Percentiles rank a stretch among this genome's conserved stretches.
These are phyloP conservation scores for Myxozyma lipomycoides DNA, from an alignment of 805 yeast genomes.

Conservation along the genomic window DNA sequence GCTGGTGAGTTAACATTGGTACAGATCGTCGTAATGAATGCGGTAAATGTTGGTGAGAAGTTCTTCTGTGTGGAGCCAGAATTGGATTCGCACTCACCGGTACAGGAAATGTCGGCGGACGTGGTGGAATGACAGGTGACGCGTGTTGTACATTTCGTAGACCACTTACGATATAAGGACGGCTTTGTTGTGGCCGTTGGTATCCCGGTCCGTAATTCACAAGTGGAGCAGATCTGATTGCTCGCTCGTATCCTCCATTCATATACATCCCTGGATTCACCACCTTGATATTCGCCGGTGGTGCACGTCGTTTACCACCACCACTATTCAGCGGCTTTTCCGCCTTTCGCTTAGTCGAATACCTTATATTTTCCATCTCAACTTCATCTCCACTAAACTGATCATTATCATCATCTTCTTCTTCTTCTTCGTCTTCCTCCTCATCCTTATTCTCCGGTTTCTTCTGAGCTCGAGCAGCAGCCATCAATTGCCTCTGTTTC, in stretches of 20 bases:
- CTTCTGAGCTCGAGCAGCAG: conserved; percentile 11
- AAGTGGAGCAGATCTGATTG: conserved; percentile 24
- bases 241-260: conserved; percentile 22
- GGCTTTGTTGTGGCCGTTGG: neutral
- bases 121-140: too few relatives aligned
- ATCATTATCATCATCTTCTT: neutral
- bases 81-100: too few relatives aligned
- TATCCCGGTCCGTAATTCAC: neutral
- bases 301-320: conserved; percentile 5
- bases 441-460: neutral
- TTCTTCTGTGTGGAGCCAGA: too few relatives aligned
- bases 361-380: neutral
- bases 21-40: too few relatives aligned
- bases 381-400: neutral
- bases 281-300: conserved; percentile 16
- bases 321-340: neutral
- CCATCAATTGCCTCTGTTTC: conserved; percentile 31
- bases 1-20: too few relatives aligned
- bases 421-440: neutral
- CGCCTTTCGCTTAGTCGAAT: neutral
- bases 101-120: too few relatives aligned
- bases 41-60: too few relatives aligned
- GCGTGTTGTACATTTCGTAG: too few relatives aligned
- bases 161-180: too few relatives aligned
- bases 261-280: conserved; percentile 16